Evolutionary conservation across 2,329 filamentous ascomycete genomes (phyloP).

Genomic region (Juglanconis oblonga): DNA sequence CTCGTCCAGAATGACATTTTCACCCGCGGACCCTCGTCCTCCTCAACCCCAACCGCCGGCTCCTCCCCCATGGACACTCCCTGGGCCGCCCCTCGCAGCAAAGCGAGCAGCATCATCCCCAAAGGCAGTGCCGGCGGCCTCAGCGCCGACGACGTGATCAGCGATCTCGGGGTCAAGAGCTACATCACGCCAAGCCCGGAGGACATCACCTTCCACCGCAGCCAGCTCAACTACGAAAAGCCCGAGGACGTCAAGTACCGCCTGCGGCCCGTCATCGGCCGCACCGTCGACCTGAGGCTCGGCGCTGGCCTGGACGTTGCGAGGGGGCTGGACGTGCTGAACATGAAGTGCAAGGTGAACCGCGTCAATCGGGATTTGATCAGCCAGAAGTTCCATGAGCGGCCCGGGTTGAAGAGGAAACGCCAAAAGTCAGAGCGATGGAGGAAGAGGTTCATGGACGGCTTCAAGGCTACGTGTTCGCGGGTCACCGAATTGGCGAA

Average conservation of each 20-base stretch:
- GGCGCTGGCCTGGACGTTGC: constrained; percentile 37
- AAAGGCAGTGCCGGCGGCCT: constrained; percentile 16
- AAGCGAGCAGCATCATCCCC: not conserved
- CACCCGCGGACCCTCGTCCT: not conserved
- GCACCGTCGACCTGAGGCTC: constrained; percentile 37
- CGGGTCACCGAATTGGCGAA: constrained; percentile 68
- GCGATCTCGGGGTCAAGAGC: constrained; percentile 18
- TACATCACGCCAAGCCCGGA: constrained; percentile 21
- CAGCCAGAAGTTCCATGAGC: constrained; percentile 69
- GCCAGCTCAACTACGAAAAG: constrained; percentile 14
- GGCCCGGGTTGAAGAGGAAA: constrained; percentile 75
- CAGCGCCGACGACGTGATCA: constrained; percentile 24
- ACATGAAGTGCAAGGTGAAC: constrained; percentile 46
- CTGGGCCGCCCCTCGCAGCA: not conserved
- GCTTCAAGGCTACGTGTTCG: constrained; percentile 62
- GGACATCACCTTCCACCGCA: constrained; percentile 24
- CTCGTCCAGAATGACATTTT: not conserved
- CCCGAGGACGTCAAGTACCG: constrained; percentile 29
- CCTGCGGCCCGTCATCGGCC: constrained; percentile 40
- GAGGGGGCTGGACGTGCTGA: constrained; percentile 42
- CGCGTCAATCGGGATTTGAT: constrained; percentile 52
- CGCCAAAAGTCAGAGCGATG: constrained; percentile 67
- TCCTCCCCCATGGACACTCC: not conserved
- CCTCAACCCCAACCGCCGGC: not conserved
- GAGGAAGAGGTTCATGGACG: constrained; percentile 64